A percentile compares a stretch with the other conserved stretches of the same genome.
phyloP scores from a whole-genome alignment of 1,284 basidiomycete genomes.

The Puccinia novopanici region DNA sequence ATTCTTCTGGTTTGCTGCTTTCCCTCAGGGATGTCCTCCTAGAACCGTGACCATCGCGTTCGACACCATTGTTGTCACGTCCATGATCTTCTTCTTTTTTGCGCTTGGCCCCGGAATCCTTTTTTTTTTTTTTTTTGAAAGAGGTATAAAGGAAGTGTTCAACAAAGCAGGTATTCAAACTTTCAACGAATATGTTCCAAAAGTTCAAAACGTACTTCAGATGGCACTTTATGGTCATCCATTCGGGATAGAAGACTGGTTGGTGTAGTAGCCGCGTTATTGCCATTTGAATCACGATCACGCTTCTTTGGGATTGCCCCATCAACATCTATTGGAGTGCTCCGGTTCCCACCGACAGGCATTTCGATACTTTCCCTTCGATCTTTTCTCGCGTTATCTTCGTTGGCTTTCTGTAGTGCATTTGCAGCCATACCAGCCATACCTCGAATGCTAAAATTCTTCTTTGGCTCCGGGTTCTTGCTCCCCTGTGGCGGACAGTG shows the following conservation, averaged over 20 bases:
- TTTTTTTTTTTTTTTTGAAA: not conserved
- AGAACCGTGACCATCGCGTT: slow-evolving; percentile 11
- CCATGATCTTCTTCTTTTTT: slow-evolving; percentile 14
- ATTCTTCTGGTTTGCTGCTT: slow-evolving; percentile 21
- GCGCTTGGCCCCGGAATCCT: slow-evolving; percentile 24
- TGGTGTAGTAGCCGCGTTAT: slow-evolving; percentile 2
- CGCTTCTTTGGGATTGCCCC: slow-evolving; percentile 24
- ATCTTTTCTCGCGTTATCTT: slow-evolving; percentile 49
- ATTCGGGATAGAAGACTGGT: slow-evolving; percentile 43
- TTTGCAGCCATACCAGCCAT: slow-evolving; percentile 49
- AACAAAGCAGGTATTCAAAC: not conserved
- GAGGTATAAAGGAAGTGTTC: not conserved
- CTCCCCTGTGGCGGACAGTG: slow-evolving; percentile 6
- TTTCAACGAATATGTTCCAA: not conserved
- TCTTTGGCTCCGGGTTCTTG: slow-evolving; percentile 42
- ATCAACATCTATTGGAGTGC: slow-evolving; percentile 22
- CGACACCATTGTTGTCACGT: not conserved
- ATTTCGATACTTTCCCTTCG: slow-evolving; percentile 13
- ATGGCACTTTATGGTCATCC: slow-evolving; percentile 25
- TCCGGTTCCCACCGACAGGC: not conserved
- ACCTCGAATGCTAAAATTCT: slow-evolving; percentile 45
- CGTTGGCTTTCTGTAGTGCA: slow-evolving; percentile 48
- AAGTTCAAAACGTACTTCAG: slow-evolving; percentile 15
- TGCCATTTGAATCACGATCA: slow-evolving; percentile 10
- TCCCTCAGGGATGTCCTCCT: slow-evolving; percentile 25